A percentile compares a stretch with the other conserved stretches of the same genome.
These are phyloP conservation scores for Martensiomyces pterosporus DNA, from an alignment of 192 early-diverging fungal species.

Conservation along the genomic window DNA sequence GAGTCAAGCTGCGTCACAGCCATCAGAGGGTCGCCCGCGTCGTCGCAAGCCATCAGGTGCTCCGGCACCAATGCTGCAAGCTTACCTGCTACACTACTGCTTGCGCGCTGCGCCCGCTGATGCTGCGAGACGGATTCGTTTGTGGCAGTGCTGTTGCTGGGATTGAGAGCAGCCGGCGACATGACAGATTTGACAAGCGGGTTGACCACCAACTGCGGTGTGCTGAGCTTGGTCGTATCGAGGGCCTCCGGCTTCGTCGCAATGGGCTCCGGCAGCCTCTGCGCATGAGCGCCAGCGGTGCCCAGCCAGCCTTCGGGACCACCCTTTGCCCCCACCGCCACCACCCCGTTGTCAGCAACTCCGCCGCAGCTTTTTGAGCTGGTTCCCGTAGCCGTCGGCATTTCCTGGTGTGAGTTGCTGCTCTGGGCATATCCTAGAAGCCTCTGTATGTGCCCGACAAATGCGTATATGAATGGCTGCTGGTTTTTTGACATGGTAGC, in stretches of 20 bases:
- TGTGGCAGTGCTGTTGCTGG: too few relatives aligned
- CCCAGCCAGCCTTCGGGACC: too few relatives aligned
- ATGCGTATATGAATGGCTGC: not conserved
- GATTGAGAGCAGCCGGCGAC: too few relatives aligned
- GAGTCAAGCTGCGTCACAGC: slow-evolving; percentile 26
- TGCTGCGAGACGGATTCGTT: too few relatives aligned
- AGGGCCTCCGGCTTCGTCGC: not conserved
- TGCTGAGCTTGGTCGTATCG: not conserved
- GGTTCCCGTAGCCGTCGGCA: too few relatives aligned
- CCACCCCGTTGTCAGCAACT: too few relatives aligned
- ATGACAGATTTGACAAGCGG: not conserved
- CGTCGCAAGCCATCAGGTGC: not conserved
- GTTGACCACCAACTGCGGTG: not conserved
- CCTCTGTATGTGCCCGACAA: not conserved
- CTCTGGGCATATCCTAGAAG: too few relatives aligned
- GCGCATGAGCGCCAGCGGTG: not conserved
- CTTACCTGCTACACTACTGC: not conserved
- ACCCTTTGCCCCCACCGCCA: too few relatives aligned
- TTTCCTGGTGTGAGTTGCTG: too few relatives aligned
- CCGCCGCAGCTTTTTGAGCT: too few relatives aligned
- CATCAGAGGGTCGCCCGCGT: slow-evolving; percentile 12
- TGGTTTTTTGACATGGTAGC: too few relatives aligned
- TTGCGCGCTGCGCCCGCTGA: not conserved
- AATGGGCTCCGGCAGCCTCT: not conserved
- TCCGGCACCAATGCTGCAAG: not conserved